phyloP scores from a whole-genome alignment of 441 rosid genomes.

The Biscutella auriculata region DNA sequence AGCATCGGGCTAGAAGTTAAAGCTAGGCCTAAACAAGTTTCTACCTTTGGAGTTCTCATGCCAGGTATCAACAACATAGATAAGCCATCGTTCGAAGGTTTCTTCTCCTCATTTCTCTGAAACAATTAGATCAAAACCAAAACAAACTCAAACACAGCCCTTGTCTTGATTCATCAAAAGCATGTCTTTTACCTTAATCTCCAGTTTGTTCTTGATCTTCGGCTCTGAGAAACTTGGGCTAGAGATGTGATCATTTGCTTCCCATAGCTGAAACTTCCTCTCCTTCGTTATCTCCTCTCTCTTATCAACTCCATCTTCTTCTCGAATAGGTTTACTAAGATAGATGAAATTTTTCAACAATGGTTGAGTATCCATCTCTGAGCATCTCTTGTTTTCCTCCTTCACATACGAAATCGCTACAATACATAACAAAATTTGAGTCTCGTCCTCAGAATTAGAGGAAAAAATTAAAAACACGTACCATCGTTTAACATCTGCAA shows the following conservation, averaged over 20 bases:
- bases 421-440: conserved; percentile 4
- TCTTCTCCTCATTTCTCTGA: conserved; percentile 33
- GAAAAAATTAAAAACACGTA: conserved; percentile 17
- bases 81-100: too few relatives aligned
- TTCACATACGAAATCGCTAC: conserved; percentile 59
- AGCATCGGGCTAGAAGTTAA: conserved; percentile 17
- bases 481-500: conserved; percentile 71
- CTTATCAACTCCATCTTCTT: background rate
- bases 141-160: conserved; percentile 5
- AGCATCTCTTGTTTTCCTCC: conserved; percentile 39
- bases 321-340: conserved; percentile 29
- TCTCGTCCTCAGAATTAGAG: background rate
- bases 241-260: conserved; percentile 28
- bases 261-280: conserved; percentile 72
- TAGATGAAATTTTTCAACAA: conserved; percentile 75
- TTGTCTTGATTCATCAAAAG: conserved; percentile 1
- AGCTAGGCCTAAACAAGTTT: conserved; percentile 38
- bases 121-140: conserved; percentile 2
- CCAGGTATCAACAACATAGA: conserved; percentile 40
- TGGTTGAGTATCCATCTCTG: conserved; percentile 35
- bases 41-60: conserved; percentile 45
- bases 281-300: conserved; percentile 22
- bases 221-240: conserved; percentile 14
- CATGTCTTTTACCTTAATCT: conserved; percentile 47
- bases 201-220: conserved; percentile 24